Conservation (phyloP, 345 rosid genomes). For the Arabis hirsuta region DNA sequence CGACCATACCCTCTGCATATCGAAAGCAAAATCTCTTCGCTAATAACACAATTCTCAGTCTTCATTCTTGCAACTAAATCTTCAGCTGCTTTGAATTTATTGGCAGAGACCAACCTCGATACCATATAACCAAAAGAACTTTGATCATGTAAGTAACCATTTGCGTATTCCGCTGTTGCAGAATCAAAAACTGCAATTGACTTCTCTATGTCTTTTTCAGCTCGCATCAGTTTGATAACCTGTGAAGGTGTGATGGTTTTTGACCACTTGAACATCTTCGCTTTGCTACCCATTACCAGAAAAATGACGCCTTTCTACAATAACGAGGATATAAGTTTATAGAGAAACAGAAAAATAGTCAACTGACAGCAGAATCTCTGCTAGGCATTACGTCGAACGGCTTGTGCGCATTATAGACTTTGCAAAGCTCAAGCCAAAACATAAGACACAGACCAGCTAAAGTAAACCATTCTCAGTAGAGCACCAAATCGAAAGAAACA, state of each 20-base stretch:
- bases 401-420: slow-evolving; percentile 25
- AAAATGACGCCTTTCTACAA: slow-evolving; percentile 19
- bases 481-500: slow-evolving; percentile 16
- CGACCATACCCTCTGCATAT: slow-evolving; percentile 81
- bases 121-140: slow-evolving; percentile 64
- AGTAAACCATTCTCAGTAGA: neutral
- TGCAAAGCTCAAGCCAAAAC: neutral
- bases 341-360: neutral
- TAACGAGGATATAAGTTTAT: neutral
- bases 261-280: slow-evolving; percentile 60
- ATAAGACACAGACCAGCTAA: neutral
- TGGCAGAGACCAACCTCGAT: slow-evolving; percentile 67
- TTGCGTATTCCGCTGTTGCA: slow-evolving; percentile 71
- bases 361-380: slow-evolving; percentile 6
- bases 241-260: slow-evolving; percentile 60
- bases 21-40: slow-evolving; percentile 64
- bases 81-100: slow-evolving; percentile 69
- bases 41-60: slow-evolving; percentile 56
- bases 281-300: slow-evolving; percentile 46
- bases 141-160: slow-evolving; percentile 68
- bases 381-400: slow-evolving; percentile 48
- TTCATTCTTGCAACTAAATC: slow-evolving; percentile 75
- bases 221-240: slow-evolving; percentile 64
- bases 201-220: slow-evolving; percentile 65
- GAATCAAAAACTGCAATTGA: slow-evolving; percentile 66